These are phyloP conservation scores for Phytophthora sojae DNA, from an alignment of 352 stramenopile species.

Conservation along the genomic window DNA sequence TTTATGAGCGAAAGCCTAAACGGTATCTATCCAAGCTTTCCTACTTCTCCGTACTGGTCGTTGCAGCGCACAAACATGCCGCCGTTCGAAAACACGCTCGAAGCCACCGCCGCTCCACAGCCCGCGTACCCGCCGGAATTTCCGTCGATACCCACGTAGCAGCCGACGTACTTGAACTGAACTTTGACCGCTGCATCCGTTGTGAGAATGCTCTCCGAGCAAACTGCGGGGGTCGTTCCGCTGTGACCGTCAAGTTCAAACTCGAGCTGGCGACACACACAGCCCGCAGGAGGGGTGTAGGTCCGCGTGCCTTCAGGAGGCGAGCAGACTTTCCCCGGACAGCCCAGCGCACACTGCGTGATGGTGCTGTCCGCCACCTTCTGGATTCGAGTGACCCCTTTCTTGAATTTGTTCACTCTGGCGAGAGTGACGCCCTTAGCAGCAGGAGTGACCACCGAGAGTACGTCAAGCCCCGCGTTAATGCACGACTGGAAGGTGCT, in stretches of 20 bases:
- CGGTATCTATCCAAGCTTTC: not conserved
- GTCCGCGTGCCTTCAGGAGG: not conserved
- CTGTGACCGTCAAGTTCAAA: not conserved
- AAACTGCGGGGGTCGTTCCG: not conserved
- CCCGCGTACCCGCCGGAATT: not conserved
- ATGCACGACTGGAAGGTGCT: constrained; percentile 6
- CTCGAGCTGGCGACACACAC: not conserved
- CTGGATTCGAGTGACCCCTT: constrained; percentile 2
- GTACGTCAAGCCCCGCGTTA: not conserved
- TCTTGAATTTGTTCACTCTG: not conserved
- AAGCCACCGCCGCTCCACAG: not conserved
- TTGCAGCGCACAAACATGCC: constrained; percentile 12
- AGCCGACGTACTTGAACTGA: constrained; percentile 2
- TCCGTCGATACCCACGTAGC: constrained; percentile 1
- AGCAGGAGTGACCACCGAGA: not conserved
- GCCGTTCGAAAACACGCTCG: not conserved
- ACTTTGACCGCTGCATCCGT: constrained; percentile 2
- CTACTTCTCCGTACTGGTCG: not conserved
- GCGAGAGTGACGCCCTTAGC: not conserved
- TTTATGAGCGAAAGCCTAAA: not conserved
- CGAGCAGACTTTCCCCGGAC: not conserved
- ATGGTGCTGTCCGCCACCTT: constrained; percentile 3
- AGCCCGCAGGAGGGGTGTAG: not conserved
- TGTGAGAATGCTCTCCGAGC: not conserved
- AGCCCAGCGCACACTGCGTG: constrained; percentile 1